A percentile compares a stretch with the other conserved stretches of the same genome.
Conservation (phyloP, 2,329 filamentous ascomycete genomes). For the Lachnellula cervina region DNA sequence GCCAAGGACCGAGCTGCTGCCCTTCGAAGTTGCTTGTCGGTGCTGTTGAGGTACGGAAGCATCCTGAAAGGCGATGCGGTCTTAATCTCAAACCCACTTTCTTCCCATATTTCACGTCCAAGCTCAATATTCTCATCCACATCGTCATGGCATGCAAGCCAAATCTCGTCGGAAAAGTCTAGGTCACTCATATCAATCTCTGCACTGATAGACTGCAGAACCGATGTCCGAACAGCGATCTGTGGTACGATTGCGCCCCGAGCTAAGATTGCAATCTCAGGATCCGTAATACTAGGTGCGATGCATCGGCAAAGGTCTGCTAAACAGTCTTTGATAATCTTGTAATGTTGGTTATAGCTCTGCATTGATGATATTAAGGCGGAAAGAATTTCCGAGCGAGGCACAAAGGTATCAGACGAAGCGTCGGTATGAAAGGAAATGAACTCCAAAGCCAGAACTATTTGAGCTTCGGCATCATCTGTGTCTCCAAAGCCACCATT, state of each 20-base stretch:
- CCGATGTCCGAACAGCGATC: constrained; percentile 72
- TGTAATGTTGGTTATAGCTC: constrained; percentile 87
- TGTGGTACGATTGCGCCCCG: constrained; percentile 76
- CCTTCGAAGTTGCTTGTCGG: constrained; percentile 75
- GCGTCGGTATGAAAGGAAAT: constrained; percentile 81
- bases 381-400: constrained; percentile 67
- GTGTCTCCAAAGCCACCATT: constrained; percentile 71
- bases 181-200: constrained; percentile 90
- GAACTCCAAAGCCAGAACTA: constrained; percentile 84
- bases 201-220: constrained; percentile 83
- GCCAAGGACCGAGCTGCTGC: constrained; percentile 79
- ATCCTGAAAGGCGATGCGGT: constrained; percentile 61
- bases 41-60: constrained; percentile 72
- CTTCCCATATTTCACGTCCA: constrained; percentile 88
- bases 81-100: constrained; percentile 72
- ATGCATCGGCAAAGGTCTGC: constrained; percentile 80
- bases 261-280: constrained; percentile 73
- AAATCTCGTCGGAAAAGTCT: constrained; percentile 83
- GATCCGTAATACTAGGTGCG: constrained; percentile 68
- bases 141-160: constrained; percentile 89
- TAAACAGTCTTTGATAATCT: constrained; percentile 88
- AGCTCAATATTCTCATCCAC: constrained; percentile 80
- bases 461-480: constrained; percentile 84
- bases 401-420: constrained; percentile 69
- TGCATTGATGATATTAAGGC: constrained; percentile 79